Evolutionary conservation across 1,284 basidiomycete genomes (phyloP).

Genomic region (Hymenochaete sp.): DNA sequence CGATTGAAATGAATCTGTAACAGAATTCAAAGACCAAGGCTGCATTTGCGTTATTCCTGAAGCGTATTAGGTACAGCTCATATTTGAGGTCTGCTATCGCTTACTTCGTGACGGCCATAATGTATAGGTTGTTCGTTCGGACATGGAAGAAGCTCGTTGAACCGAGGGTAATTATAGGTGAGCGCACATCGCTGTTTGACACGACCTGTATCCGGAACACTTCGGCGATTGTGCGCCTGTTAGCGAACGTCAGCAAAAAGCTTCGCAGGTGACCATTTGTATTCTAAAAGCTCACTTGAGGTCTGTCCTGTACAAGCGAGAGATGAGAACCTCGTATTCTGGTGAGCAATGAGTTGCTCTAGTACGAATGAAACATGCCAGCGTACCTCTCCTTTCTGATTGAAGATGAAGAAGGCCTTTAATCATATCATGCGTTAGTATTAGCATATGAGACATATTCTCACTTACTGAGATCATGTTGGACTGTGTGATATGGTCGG

Average conservation of each 20-base stretch:
- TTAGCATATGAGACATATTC: not conserved
- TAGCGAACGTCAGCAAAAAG: not conserved
- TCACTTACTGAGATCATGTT: conserved; percentile 27
- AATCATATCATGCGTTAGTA: not conserved
- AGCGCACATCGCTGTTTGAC: conserved; percentile 91
- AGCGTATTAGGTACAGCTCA: conserved; percentile 3
- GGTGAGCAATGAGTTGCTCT: not conserved
- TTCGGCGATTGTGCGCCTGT: conserved; percentile 94
- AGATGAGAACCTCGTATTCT: conserved; percentile 75
- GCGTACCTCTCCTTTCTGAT: conserved; percentile 90
- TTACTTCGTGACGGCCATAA: conserved; percentile 92
- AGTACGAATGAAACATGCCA: not conserved
- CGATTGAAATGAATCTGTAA: conserved; percentile 92
- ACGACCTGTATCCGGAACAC: conserved; percentile 98
- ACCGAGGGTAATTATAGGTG: conserved; percentile 95
- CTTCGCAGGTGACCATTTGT: not conserved
- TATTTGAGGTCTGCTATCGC: no score
- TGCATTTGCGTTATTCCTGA: conserved; percentile 92
- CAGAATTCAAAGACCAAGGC: conserved; percentile 97
- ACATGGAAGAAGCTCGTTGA: conserved; percentile 98
- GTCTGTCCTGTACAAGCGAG: conserved; percentile 85
- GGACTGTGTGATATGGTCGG: no score
- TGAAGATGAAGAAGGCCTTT: conserved; percentile 96
- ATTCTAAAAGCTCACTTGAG: conserved; percentile 63
- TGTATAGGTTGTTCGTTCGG: conserved; percentile 87